Base-by-base conservation (phyloP, 2,329 filamentous ascomycete species). In the Fusarium irregulare region DNA sequence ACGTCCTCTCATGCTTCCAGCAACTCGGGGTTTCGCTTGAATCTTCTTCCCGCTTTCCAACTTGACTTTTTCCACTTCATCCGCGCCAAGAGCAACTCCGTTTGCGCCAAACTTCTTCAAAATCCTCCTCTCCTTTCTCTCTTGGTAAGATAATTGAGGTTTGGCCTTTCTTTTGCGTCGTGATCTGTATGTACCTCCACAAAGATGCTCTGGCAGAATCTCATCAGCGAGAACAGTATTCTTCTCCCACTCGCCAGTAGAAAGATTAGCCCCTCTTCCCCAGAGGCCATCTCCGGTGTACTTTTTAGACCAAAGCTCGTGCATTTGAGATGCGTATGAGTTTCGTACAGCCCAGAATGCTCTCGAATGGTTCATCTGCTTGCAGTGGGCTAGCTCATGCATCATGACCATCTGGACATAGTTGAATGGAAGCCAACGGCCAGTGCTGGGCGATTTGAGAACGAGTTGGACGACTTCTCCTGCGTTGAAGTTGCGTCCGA, bases 331-430 rank as follows among this genome's bases (percentile, higher is more conserved):
- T 2, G 92, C 90, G 76, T 92, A 96, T 44, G 83, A 81, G 78
- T 96, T 92, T 48, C 93, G 84, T 20, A 94, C 91, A 12, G 87
- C 86, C 93, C 93, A 97, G 75, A 97, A 97, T 4, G 88, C 89
- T 58, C 88, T 86, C 3, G 89, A 91, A 77, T 97, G 93, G 78
- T 97, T 97, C 94, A 97, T 97, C 77, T 97, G 91, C 78, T 93
- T 92, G 84, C 92, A 94, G 78, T 97, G 93, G 5, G 93, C 93
- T 30, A 97, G 83, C 83, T 96, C 93, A 78, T 97, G 93, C 88
- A 97, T 94, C 93, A 97, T 97, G 71, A 97, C 93, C 92, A 96
- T 95, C 80, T 96, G 92, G 18, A 97, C 92, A 76, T 94, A 93
- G 66, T 89, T 85, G 76, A 96, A 94, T 0, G 92, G 92, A 23